These are phyloP conservation scores for Gastrolobium villosum DNA, from an alignment of 306 rosid genomes.

Conservation along the genomic window DNA sequence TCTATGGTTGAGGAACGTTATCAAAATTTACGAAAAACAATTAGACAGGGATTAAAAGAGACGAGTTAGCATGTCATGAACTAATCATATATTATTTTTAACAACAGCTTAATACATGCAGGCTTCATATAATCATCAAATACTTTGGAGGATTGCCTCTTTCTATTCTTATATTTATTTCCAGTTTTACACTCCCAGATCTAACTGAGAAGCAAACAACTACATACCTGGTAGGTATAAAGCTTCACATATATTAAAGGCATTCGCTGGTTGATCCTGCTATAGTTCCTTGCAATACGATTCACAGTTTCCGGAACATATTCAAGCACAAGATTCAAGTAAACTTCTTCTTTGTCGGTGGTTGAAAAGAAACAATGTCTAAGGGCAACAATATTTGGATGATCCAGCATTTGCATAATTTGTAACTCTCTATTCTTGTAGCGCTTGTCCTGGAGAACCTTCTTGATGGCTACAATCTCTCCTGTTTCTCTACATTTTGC, in stretches of 20 bases:
- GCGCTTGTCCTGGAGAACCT: constrained; percentile 99
- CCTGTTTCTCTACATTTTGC: constrained; percentile 99
- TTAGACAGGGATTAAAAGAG: background rate
- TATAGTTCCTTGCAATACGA: constrained; percentile 90
- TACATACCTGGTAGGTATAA: constrained; percentile 88
- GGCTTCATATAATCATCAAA: constrained; percentile 21
- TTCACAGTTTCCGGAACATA: constrained; percentile 95
- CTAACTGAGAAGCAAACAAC: constrained; percentile 31
- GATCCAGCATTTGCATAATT: constrained; percentile 99
- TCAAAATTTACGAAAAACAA: constrained; percentile 8
- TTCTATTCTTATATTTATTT: constrained; percentile 20
- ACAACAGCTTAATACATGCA: background rate
- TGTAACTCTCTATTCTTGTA: constrained; percentile 97
- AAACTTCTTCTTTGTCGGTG: constrained; percentile 93
- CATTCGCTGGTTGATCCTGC: constrained; percentile 93
- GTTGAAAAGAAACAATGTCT: constrained; percentile 95
- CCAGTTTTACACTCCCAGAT: constrained; percentile 5
- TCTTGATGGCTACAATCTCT: constrained; percentile 97
- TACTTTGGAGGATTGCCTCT: background rate
- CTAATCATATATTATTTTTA: constrained; percentile 15
- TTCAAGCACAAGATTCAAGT: constrained; percentile 95
- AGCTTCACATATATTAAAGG: constrained; percentile 95
- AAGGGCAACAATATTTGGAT: constrained; percentile 92
- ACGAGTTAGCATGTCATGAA: constrained; percentile 3
- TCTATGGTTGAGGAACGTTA: constrained; percentile 23